Percentiles rank a stretch among this genome's conserved stretches.
Conservation (phyloP, 768 basidiomycete species). For the Auriculariales sp. region DNA sequence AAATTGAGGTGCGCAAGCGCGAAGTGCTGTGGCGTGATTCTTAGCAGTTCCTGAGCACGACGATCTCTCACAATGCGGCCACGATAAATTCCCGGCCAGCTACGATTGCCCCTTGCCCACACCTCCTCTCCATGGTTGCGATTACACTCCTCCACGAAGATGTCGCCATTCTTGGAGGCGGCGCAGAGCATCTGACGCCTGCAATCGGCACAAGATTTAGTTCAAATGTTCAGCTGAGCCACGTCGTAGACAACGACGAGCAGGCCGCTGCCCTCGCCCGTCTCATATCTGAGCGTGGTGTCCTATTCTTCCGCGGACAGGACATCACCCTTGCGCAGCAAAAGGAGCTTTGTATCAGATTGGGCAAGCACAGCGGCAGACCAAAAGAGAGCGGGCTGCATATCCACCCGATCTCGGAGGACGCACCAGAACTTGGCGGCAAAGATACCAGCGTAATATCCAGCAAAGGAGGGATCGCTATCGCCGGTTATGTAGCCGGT, state of each 20-base stretch:
- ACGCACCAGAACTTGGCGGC: slow-evolving; percentile 29
- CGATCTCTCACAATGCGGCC: too few relatives aligned
- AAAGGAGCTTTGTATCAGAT: slow-evolving; percentile 29
- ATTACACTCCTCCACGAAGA: too few relatives aligned
- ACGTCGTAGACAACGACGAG: slow-evolving; percentile 35
- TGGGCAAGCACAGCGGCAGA: slow-evolving; percentile 36
- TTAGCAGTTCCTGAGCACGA: too few relatives aligned
- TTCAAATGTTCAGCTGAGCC: slow-evolving; percentile 29
- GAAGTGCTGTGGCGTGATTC: too few relatives aligned
- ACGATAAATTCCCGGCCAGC: too few relatives aligned
- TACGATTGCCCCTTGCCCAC: too few relatives aligned
- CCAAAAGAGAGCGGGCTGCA: slow-evolving; percentile 35
- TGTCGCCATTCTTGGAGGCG: not conserved
- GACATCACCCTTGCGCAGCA: slow-evolving; percentile 35
- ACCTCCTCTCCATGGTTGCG: too few relatives aligned
- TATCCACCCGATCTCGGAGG: slow-evolving; percentile 39
- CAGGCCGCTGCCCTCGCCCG: slow-evolving; percentile 37
- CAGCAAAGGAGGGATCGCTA: slow-evolving; percentile 18
- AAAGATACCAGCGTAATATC: not conserved
- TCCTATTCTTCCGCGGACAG: slow-evolving; percentile 50
- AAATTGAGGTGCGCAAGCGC: too few relatives aligned
- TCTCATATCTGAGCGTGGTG: slow-evolving; percentile 26
- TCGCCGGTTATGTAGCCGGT: slow-evolving; percentile 16
- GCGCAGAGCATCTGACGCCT: slow-evolving; percentile 23
- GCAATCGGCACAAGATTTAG: slow-evolving; percentile 41